phyloP scores from a whole-genome alignment of 73 alveolate species.

The Blepharisma stoltei region DNA sequence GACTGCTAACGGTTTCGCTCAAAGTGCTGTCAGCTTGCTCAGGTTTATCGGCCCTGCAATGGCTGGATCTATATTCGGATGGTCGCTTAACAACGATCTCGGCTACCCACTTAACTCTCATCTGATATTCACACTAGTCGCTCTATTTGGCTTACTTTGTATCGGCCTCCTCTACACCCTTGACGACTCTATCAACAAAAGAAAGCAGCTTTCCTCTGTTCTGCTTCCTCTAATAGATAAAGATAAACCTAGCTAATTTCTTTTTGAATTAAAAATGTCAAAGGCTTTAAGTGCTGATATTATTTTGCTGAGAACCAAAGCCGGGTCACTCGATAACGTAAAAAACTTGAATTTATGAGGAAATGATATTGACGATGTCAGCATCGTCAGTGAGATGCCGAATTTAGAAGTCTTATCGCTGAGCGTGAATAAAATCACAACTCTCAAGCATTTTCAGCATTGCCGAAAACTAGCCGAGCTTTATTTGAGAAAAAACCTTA shows the following conservation, averaged over 20 bases:
- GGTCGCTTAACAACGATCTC: neutral
- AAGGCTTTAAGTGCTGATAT: constrained; percentile 56
- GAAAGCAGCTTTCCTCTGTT: no score
- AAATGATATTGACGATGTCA: constrained; percentile 83
- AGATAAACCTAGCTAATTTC: no score
- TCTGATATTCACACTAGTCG: neutral
- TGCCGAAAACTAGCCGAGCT: constrained; percentile 85
- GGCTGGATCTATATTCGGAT: neutral
- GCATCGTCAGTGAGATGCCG: constrained; percentile 84
- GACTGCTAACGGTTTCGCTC: constrained; percentile 4
- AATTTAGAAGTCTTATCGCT: constrained; percentile 87
- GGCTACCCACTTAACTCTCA: neutral
- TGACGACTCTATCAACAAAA: no score
- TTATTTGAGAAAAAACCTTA: constrained; percentile 87
- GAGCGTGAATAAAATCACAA: constrained; percentile 83
- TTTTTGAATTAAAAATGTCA: neutral
- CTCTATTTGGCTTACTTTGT: no score
- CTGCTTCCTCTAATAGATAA: no score
- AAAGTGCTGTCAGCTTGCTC: neutral
- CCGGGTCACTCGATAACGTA: constrained; percentile 63
- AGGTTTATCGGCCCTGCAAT: neutral
- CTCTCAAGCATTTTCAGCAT: constrained; percentile 71
- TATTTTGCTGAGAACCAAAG: constrained; percentile 54
- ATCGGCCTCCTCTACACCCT: no score
- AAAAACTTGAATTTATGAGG: constrained; percentile 92